phyloP scores from a whole-genome alignment of 495 filamentous ascomycete species.

The Oidiodendron maius region DNA sequence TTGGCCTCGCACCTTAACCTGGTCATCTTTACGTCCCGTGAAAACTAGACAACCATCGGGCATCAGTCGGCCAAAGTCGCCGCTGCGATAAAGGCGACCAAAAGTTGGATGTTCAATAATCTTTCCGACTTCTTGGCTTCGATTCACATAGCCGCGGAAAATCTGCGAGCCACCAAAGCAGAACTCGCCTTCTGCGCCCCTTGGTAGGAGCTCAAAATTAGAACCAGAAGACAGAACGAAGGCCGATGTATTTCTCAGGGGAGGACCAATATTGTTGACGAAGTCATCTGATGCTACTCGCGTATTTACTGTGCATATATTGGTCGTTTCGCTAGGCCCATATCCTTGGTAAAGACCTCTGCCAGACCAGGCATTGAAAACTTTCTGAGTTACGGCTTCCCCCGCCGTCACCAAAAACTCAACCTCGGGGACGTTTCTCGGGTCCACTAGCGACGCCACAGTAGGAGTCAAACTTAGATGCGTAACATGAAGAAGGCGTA shows the following conservation, averaged over 20 bases:
- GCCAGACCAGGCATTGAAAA: slow-evolving; percentile 60
- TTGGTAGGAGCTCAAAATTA: slow-evolving; percentile 42
- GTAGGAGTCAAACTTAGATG: slow-evolving; percentile 77
- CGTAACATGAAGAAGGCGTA: slow-evolving; percentile 54
- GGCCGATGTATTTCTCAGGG: slow-evolving; percentile 63
- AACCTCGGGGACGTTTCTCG: slow-evolving; percentile 55
- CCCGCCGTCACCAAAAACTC: slow-evolving; percentile 65
- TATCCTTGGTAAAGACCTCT: slow-evolving; percentile 66
- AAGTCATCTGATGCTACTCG: slow-evolving; percentile 33
- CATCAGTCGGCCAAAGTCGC: slow-evolving; percentile 67
- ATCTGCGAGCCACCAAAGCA: slow-evolving; percentile 81
- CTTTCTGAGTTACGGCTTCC: slow-evolving; percentile 61
- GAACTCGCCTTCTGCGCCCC: slow-evolving; percentile 70
- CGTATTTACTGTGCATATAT: slow-evolving; percentile 63
- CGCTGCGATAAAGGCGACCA: slow-evolving; percentile 65
- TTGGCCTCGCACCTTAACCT: slow-evolving; percentile 78
- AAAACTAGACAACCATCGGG: slow-evolving; percentile 65
- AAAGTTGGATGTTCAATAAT: slow-evolving; percentile 60
- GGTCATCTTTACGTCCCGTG: slow-evolving; percentile 68
- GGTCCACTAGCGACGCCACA: slow-evolving; percentile 60
- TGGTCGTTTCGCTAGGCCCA: slow-evolving; percentile 66
- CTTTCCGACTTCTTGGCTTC: slow-evolving; percentile 46
- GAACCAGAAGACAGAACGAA: slow-evolving; percentile 53
- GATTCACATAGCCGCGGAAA: slow-evolving; percentile 63
- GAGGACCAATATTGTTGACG: slow-evolving; percentile 56